Evolutionary conservation across 345 rosid species (phyloP).

Genomic region (Angophora floribunda): DNA sequence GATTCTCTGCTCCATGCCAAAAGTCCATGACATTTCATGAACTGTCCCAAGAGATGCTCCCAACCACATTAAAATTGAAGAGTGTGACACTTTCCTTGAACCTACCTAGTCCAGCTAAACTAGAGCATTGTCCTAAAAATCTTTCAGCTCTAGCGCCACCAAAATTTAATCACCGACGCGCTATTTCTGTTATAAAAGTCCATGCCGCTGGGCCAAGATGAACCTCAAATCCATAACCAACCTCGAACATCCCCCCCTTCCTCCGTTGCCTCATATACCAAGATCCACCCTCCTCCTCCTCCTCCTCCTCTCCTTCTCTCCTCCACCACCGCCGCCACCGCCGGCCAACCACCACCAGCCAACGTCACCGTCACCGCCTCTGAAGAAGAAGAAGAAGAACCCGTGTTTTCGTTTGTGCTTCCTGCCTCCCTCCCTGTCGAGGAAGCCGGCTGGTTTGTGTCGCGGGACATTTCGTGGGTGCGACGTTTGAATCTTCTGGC

Average conservation of each 20-base stretch:
- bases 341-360: background rate
- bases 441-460: background rate
- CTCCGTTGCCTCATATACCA: background rate
- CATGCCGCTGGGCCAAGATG: background rate
- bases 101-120: background rate
- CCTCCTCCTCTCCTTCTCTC: background rate
- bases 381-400: background rate
- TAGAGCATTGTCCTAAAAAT: background rate
- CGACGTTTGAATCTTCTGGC: background rate
- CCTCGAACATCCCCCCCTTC: background rate
- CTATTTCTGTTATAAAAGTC: background rate
- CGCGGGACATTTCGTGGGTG: background rate
- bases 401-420: background rate
- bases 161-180: background rate
- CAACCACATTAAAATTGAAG: background rate
- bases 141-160: background rate
- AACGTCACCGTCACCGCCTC: background rate
- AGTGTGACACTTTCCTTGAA: background rate
- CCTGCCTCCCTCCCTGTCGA: background rate
- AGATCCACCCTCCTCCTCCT: background rate
- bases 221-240: background rate
- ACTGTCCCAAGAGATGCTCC: background rate
- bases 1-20: background rate
- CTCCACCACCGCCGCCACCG: background rate
- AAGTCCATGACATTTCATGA: background rate